Conservation (phyloP, 23 red algal species). For the Pyropia yezoensis region DNA sequence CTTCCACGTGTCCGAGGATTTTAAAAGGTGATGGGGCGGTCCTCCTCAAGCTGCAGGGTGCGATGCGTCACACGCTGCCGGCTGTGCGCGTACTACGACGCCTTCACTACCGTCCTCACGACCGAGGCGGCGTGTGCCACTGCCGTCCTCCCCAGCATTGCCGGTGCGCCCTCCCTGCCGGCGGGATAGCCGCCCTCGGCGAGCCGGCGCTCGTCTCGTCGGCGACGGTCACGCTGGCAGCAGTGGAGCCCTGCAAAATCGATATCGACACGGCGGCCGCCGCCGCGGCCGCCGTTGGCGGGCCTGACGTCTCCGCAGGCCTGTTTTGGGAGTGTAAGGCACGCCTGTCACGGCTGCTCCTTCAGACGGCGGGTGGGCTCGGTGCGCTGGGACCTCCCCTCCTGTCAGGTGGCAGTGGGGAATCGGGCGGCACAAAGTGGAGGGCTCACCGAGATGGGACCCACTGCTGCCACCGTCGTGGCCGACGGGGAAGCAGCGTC, state of each 20-base stretch:
- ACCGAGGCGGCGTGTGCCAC: slow-evolving; percentile 36
- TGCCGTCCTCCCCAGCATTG: slow-evolving; percentile 45
- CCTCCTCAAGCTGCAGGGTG: no score
- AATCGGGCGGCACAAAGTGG: no score
- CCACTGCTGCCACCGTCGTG: no score
- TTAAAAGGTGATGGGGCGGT: no score
- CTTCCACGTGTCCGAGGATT: no score
- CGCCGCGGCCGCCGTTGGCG: slow-evolving; percentile 4
- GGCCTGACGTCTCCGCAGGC: neutral
- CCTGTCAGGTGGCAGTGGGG: no score
- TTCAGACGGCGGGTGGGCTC: no score
- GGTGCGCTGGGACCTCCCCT: no score
- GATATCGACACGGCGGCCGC: slow-evolving; percentile 1
- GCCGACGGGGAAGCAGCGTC: no score
- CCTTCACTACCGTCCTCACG: slow-evolving; percentile 13
- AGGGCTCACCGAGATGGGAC: no score
- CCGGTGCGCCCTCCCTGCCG: slow-evolving; percentile 10
- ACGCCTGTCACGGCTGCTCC: no score
- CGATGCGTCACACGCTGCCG: no score
- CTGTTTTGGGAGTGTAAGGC: neutral
- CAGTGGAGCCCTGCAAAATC: neutral
- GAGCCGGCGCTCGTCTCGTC: neutral
- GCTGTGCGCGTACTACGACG: slow-evolving; percentile 25
- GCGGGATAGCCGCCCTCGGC: neutral
- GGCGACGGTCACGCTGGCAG: neutral